phyloP scores from a whole-genome alignment of 805 yeast genomes.

The Kazachstania bromeliacearum region DNA sequence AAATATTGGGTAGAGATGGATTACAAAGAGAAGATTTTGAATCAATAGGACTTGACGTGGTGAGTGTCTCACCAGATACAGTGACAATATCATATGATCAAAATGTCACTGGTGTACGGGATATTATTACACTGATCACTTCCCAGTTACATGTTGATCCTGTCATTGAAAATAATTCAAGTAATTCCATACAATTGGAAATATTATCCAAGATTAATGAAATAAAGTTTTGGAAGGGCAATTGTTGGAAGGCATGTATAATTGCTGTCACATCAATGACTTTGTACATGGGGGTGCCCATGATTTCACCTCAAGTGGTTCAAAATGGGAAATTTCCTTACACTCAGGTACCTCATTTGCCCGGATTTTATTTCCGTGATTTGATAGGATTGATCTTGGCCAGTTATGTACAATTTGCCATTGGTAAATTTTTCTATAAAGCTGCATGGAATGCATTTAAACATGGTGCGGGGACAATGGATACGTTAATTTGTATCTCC shows the following conservation, averaged over 20 bases:
- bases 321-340: slow-evolving; percentile 30
- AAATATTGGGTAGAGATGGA: neutral
- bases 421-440: slow-evolving; percentile 60
- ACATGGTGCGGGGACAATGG: slow-evolving; percentile 82
- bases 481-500: slow-evolving; percentile 74
- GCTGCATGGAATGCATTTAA: slow-evolving; percentile 57
- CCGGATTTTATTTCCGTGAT: slow-evolving; percentile 29
- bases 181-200: slow-evolving; percentile 59
- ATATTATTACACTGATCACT: slow-evolving; percentile 44
- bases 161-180: slow-evolving; percentile 35
- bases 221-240: slow-evolving; percentile 57
- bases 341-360: slow-evolving; percentile 9
- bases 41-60: neutral
- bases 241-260: slow-evolving; percentile 41
- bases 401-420: slow-evolving; percentile 46
- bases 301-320: slow-evolving; percentile 22
- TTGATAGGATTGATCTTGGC: slow-evolving; percentile 58
- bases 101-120: slow-evolving; percentile 49
- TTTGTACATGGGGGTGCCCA: slow-evolving; percentile 40
- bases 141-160: slow-evolving; percentile 45
- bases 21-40: neutral
- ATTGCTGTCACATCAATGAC: slow-evolving; percentile 57
- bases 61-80: neutral
- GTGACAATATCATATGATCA: slow-evolving; percentile 41
- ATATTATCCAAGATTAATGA: slow-evolving; percentile 63